phyloP scores from a whole-genome alignment of 441 rosid species.

The Macaranga tanarius region DNA sequence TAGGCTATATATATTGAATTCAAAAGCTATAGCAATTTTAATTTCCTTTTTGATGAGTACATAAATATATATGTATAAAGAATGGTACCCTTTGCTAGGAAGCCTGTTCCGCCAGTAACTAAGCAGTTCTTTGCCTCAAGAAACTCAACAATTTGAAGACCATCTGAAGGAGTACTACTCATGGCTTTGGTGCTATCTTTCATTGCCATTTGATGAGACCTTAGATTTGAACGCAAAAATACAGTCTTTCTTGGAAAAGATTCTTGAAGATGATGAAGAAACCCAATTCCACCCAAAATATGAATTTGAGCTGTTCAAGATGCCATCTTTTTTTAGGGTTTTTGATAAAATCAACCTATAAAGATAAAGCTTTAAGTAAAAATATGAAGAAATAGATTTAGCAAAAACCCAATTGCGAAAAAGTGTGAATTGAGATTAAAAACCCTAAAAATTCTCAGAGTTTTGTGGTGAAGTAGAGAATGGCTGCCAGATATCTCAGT shows the following conservation, averaged over 20 bases:
- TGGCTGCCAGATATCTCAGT: too few species aligned
- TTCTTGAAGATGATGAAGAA: conserved; percentile 34
- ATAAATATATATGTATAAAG: too few species aligned
- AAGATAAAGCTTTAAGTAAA: neutral
- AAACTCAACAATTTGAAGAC: conserved; percentile 23
- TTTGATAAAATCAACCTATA: neutral
- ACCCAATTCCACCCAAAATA: conserved; percentile 46
- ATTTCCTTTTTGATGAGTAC: too few species aligned
- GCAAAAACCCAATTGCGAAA: neutral
- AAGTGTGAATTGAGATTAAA: neutral
- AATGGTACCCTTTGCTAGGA: neutral
- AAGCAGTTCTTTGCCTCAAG: conserved; percentile 28
- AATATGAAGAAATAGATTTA: neutral
- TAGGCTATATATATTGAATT: too few species aligned
- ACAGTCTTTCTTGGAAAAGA: conserved; percentile 36
- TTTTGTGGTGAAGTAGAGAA: neutral
- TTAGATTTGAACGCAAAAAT: conserved; percentile 55
- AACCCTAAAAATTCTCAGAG: neutral
- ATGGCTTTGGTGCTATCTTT: too few species aligned
- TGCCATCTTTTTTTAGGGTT: conserved; percentile 35
- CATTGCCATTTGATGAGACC: conserved; percentile 8
- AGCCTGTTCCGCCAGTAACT: conserved; percentile 28
- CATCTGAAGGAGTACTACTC: too few species aligned
- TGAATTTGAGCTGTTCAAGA: conserved; percentile 64
- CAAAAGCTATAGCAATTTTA: too few species aligned